Conservation (phyloP, 768 basidiomycete genomes). For the Xerocomellus amylosporus region DNA sequence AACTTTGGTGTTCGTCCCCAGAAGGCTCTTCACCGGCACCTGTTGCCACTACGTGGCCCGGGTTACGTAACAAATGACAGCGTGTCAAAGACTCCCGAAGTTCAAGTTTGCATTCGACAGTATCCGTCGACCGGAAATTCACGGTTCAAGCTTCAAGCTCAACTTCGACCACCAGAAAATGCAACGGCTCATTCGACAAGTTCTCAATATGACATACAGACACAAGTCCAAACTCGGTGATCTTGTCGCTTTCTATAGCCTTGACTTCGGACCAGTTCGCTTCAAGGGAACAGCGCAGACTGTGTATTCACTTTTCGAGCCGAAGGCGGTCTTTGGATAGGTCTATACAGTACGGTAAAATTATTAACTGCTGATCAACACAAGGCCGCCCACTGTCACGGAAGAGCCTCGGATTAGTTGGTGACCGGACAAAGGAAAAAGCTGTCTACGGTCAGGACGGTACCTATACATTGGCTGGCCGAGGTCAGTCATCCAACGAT, state of each 20-base stretch:
- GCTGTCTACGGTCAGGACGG: background rate
- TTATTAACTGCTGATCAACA: too few relatives aligned
- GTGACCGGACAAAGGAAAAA: background rate
- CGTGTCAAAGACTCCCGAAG: too few relatives aligned
- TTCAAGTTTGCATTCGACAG: too few relatives aligned
- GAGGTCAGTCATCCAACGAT: background rate
- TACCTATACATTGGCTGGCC: background rate
- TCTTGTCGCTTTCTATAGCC: background rate
- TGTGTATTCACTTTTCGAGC: background rate
- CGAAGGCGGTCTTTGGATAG: background rate
- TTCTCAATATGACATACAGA: too few relatives aligned
- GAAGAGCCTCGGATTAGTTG: background rate
- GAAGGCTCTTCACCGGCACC: too few relatives aligned
- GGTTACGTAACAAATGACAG: too few relatives aligned
- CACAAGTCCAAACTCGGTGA: background rate
- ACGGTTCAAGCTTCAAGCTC: background rate
- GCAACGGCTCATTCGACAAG: background rate
- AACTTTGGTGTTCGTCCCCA: too few relatives aligned
- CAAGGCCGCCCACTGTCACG: too few relatives aligned
- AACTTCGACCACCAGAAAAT: background rate
- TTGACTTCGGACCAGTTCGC: too few relatives aligned
- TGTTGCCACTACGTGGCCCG: too few relatives aligned
- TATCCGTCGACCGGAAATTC: background rate
- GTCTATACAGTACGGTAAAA: background rate
- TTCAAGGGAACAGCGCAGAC: background rate